Percentiles rank a stretch among this genome's conserved stretches.
Evolutionary conservation across 257 asterid species (phyloP).

Genomic region (Ilex asprella): DNA sequence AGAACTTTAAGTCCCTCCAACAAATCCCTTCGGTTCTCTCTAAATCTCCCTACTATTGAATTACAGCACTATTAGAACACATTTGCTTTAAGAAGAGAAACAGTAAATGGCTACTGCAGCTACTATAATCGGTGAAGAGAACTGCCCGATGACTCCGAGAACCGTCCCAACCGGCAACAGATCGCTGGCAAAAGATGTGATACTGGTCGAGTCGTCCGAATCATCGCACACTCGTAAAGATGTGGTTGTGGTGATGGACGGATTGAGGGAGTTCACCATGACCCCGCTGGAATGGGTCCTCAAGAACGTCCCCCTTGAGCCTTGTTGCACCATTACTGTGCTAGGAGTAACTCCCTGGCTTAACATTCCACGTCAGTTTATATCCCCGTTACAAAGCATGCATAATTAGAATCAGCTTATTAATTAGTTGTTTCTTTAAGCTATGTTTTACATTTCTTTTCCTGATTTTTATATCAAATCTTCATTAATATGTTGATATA

Average conservation of each 20-base stretch:
- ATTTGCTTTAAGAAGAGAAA: too few relatives aligned
- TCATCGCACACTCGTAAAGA: slow-evolving; percentile 33
- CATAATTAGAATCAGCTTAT: too few relatives aligned
- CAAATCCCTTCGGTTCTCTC: too few relatives aligned
- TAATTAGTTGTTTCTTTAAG: too few relatives aligned
- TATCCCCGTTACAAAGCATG: too few relatives aligned
- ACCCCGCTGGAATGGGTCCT: slow-evolving; percentile 60
- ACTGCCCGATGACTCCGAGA: slow-evolving; percentile 10
- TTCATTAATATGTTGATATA: too few relatives aligned
- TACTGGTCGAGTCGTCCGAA: slow-evolving; percentile 7
- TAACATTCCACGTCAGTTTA: slow-evolving; percentile 38
- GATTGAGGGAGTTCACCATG: slow-evolving; percentile 41
- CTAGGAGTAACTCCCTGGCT: slow-evolving; percentile 58
- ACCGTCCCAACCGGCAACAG: not conserved
- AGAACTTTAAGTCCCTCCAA: too few relatives aligned
- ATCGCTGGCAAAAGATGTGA: slow-evolving; percentile 10
- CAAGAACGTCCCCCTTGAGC: slow-evolving; percentile 33
- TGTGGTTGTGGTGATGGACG: slow-evolving; percentile 51
- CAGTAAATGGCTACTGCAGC: too few relatives aligned
- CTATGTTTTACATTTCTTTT: too few relatives aligned
- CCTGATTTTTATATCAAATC: too few relatives aligned
- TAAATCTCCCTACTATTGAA: too few relatives aligned
- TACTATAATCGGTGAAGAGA: not conserved
- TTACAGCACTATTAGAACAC: too few relatives aligned
- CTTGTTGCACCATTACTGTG: slow-evolving; percentile 40